Conservation (phyloP, 306 rosid species). For the Cicer yamashitae region DNA sequence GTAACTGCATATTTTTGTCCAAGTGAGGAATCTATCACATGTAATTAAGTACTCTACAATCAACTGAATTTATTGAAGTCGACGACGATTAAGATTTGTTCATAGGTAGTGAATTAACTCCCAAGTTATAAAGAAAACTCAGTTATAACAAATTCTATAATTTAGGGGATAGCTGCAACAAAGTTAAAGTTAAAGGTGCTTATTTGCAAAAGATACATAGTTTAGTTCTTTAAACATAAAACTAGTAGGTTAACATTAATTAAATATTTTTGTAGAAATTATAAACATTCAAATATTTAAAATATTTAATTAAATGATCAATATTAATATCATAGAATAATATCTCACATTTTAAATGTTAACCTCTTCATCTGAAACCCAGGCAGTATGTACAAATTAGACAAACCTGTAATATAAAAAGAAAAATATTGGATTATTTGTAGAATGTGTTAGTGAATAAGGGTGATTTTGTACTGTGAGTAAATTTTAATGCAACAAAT, state of each 20-base stretch:
- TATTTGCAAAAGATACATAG: neutral
- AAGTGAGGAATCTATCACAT: slow-evolving; percentile 17
- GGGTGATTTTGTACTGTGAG: neutral
- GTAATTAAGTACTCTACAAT: slow-evolving; percentile 2
- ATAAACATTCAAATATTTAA: neutral
- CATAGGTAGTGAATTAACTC: neutral
- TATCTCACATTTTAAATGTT: neutral
- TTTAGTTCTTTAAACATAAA: neutral
- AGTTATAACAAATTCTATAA: neutral
- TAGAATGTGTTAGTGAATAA: neutral
- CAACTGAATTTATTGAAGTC: slow-evolving; percentile 10
- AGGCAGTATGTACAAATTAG: neutral
- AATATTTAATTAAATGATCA: neutral
- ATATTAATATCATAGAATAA: neutral
- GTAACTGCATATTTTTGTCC: slow-evolving; percentile 14
- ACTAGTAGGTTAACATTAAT: neutral
- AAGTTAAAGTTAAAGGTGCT: neutral
- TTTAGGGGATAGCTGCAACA: neutral
- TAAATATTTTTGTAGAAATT: neutral
- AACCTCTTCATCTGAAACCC: slow-evolving; percentile 17
- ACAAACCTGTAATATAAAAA: neutral
- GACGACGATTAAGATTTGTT: neutral
- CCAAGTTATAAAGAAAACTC: neutral
- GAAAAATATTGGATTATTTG: neutral
- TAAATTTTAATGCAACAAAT: neutral